These are phyloP conservation scores for Hirschioporus abietinus DNA, from an alignment of 768 basidiomycete species.

Conservation along the genomic window DNA sequence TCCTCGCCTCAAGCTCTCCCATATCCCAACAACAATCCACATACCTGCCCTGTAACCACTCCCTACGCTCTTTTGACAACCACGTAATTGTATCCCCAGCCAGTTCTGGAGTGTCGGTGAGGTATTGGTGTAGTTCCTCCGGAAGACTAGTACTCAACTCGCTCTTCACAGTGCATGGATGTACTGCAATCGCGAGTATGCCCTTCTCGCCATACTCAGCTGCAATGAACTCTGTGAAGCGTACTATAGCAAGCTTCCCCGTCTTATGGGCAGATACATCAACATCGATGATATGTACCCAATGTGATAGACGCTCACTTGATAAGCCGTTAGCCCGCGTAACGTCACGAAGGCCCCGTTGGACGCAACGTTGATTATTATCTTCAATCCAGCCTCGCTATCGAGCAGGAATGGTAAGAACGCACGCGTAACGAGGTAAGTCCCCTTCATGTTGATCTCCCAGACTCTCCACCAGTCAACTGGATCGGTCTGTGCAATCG, in stretches of 20 bases:
- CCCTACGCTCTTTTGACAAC: neutral
- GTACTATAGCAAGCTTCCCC: neutral
- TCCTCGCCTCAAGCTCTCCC: conserved; percentile 4
- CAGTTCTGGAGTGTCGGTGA: neutral
- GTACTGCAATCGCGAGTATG: neutral
- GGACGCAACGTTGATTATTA: neutral
- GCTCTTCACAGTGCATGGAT: neutral
- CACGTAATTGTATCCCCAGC: conserved; percentile 3
- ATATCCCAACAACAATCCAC: conserved; percentile 3
- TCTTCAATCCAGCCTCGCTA: neutral
- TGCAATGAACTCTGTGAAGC: neutral
- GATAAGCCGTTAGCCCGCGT: neutral
- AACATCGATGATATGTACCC: neutral
- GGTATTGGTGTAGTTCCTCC: too few species aligned
- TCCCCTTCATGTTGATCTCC: neutral
- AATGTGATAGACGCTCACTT: neutral
- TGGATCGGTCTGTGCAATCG: conserved; percentile 1
- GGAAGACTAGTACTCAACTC: neutral
- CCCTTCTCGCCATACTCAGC: conserved; percentile 5
- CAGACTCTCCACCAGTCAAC: neutral
- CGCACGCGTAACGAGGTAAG: conserved; percentile 1
- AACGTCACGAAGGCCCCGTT: neutral
- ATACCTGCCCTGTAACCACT: conserved; percentile 5
- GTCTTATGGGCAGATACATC: neutral
- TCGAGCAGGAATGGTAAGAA: neutral